Evolutionary conservation across 2,329 filamentous ascomycete genomes (phyloP).

Genomic region (Aspergillus fijiensis): DNA sequence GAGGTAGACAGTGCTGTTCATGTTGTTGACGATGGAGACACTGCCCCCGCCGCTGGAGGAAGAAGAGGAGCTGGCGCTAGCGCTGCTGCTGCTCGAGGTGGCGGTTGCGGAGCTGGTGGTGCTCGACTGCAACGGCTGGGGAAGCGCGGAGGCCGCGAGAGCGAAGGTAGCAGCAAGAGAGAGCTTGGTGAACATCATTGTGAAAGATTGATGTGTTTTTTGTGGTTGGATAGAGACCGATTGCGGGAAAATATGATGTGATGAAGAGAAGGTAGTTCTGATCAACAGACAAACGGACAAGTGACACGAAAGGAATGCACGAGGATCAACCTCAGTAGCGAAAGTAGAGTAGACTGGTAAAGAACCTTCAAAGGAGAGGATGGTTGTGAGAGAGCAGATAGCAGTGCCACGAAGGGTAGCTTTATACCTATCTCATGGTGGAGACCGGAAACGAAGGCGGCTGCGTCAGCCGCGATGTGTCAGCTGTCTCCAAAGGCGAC

Average conservation of each 20-base stretch:
- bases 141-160: conserved; percentile 3
- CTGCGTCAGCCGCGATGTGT: neutral
- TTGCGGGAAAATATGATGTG: neutral
- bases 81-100: conserved; percentile 2
- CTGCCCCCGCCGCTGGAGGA: neutral
- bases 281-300: conserved; percentile 6
- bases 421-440: neutral
- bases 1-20: conserved; percentile 3
- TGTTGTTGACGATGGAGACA: conserved; percentile 10
- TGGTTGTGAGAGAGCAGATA: neutral
- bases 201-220: neutral
- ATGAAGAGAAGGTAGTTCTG: neutral
- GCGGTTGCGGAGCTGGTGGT: neutral
- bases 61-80: neutral
- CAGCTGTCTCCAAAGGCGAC: neutral
- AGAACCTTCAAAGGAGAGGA: neutral
- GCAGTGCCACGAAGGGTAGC: neutral
- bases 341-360: neutral
- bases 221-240: no score
- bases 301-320: neutral
- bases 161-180: neutral
- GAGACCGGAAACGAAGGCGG: neutral
- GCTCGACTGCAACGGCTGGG: neutral
- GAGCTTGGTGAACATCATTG: conserved; percentile 6
- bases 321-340: conserved; percentile 11